A percentile compares a stretch with the other conserved stretches of the same genome.
Conservation (phyloP, 345 rosid genomes). For the Erodium maritimum region DNA sequence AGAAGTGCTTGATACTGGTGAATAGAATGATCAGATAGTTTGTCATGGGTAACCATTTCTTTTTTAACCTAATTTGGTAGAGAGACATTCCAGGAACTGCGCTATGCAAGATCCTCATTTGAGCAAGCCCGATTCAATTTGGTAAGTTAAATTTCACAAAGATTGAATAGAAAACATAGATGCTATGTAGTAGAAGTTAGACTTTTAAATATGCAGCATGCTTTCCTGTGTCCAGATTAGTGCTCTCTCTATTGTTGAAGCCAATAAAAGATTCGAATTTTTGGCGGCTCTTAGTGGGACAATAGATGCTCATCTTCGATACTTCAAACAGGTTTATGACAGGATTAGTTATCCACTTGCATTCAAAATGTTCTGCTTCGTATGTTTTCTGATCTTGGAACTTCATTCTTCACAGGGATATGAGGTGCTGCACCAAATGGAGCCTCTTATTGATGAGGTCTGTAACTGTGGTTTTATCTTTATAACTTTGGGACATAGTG, state of each 20-base stretch:
- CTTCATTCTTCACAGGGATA: conserved; percentile 43
- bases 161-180: not conserved
- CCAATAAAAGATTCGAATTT: conserved; percentile 92
- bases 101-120: conserved; percentile 69
- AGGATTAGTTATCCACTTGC: conserved; percentile 15
- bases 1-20: conserved; percentile 6
- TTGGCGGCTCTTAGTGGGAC: conserved; percentile 97
- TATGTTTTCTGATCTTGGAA: conserved; percentile 3
- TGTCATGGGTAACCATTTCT: conserved; percentile 4
- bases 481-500: not conserved
- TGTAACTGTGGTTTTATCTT: conserved; percentile 6
- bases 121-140: conserved; percentile 92
- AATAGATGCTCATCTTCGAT: conserved; percentile 98
- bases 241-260: conserved; percentile 90
- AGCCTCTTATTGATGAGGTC: conserved; percentile 94
- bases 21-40: conserved; percentile 11
- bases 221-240: conserved; percentile 45
- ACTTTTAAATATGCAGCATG: conserved; percentile 3
- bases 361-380: conserved; percentile 10
- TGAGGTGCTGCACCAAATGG: conserved; percentile 96
- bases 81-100: conserved; percentile 59
- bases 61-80: conserved; percentile 11
- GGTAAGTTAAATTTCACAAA: conserved; percentile 25
- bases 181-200: not conserved
- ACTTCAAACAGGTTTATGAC: conserved; percentile 71